Evolutionary conservation across 1,284 basidiomycete genomes (phyloP).

Genomic region (Ustilago loliicola): DNA sequence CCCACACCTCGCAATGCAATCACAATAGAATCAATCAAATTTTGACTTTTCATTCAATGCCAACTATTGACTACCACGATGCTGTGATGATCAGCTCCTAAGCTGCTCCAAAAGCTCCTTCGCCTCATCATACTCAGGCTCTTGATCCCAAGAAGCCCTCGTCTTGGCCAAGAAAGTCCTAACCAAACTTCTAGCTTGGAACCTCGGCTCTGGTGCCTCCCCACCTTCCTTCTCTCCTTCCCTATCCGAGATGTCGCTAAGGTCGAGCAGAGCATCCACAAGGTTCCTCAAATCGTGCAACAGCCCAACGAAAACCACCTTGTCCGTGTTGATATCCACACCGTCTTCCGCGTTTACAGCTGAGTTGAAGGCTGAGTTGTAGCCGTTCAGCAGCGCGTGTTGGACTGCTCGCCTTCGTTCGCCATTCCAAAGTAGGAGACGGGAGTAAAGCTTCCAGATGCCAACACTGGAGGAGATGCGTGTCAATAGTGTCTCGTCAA

Average conservation of each 20-base stretch:
- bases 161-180: constrained; percentile 84
- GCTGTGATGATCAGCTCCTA: constrained; percentile 20
- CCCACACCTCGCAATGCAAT: neutral
- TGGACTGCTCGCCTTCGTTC: constrained; percentile 40
- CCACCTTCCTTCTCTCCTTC: constrained; percentile 16
- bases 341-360: constrained; percentile 21
- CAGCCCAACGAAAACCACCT: constrained; percentile 17
- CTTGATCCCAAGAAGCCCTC: constrained; percentile 81
- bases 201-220: constrained; percentile 76
- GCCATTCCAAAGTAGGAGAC: constrained; percentile 55
- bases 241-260: constrained; percentile 76
- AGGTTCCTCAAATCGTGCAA: constrained; percentile 61
- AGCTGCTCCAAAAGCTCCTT: constrained; percentile 72
- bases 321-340: constrained; percentile 26
- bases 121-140: constrained; percentile 83
- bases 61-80: neutral
- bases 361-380: constrained; percentile 41
- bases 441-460: constrained; percentile 62
- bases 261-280: constrained; percentile 84
- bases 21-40: neutral
- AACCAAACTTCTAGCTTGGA: constrained; percentile 88
- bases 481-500: constrained; percentile 83
- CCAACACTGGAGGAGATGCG: constrained; percentile 75
- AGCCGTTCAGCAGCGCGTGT: constrained; percentile 57
- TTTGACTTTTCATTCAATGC: neutral